Percentiles rank a stretch among this genome's conserved stretches.
These are phyloP conservation scores for Penicillium sp. DNA, from an alignment of 2,329 filamentous ascomycete species.

Conservation along the genomic window DNA sequence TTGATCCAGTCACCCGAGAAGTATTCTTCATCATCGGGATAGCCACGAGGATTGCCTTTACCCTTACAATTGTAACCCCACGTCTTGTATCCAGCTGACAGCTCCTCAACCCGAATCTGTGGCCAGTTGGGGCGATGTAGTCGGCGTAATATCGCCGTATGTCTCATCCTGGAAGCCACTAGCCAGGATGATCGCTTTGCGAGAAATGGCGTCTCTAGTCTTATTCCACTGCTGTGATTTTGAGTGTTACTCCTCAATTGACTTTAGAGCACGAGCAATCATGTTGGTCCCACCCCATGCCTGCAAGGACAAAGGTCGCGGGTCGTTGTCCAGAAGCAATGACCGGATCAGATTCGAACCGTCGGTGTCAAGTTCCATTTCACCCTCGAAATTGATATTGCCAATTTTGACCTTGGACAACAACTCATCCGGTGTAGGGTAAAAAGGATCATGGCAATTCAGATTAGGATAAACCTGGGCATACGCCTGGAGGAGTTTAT, in stretches of 20 bases:
- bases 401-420: slow-evolving; percentile 20
- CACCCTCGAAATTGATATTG: slow-evolving; percentile 25
- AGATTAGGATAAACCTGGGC: slow-evolving; percentile 22
- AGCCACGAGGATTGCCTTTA: slow-evolving; percentile 17
- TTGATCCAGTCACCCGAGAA: slow-evolving; percentile 23
- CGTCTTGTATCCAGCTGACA: slow-evolving; percentile 12
- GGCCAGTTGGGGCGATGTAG: slow-evolving; percentile 21
- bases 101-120: slow-evolving; percentile 15
- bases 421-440: slow-evolving; percentile 19
- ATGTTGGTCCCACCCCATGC: slow-evolving; percentile 30
- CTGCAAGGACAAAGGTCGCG: slow-evolving; percentile 26
- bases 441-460: slow-evolving; percentile 18
- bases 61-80: slow-evolving; percentile 23
- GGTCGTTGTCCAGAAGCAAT: slow-evolving; percentile 23
- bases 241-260: slow-evolving; percentile 20
- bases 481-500: slow-evolving; percentile 21
- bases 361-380: slow-evolving; percentile 20
- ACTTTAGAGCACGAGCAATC: slow-evolving; percentile 25
- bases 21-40: slow-evolving; percentile 12
- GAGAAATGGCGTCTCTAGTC: slow-evolving; percentile 9
- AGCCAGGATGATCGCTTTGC: slow-evolving; percentile 23
- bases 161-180: slow-evolving; percentile 23
- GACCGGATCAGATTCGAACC: slow-evolving; percentile 16
- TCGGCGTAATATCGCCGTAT: too few species aligned
- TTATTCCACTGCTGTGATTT: slow-evolving; percentile 10